Percentiles rank a stretch among this genome's conserved stretches.
phyloP scores from a whole-genome alignment of 2,329 filamentous ascomycete species.

The Neodidymelliopsis sp. region DNA sequence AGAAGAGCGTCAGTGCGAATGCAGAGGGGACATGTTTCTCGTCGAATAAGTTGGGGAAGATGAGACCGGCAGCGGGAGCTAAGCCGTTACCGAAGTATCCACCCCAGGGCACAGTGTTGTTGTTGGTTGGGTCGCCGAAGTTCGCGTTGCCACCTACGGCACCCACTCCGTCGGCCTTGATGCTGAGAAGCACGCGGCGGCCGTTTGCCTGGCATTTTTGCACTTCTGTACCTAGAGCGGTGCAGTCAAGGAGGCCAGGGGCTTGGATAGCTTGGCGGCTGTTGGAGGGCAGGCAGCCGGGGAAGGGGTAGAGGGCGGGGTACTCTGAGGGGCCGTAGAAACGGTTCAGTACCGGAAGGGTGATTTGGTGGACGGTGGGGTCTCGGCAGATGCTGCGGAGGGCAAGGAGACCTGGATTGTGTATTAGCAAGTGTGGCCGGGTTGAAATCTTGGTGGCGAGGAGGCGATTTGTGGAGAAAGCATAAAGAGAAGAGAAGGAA shows the following conservation, averaged over 20 bases:
- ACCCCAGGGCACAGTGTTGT: conserved; percentile 14
- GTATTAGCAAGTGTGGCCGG: too few relatives aligned
- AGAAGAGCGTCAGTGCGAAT: conserved; percentile 35
- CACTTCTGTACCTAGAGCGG: conserved; percentile 45
- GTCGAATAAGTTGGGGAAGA: conserved; percentile 36
- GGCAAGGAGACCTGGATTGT: conserved; percentile 27
- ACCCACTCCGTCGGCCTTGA: conserved; percentile 44
- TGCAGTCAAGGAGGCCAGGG: conserved; percentile 50
- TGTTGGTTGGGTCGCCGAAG: conserved; percentile 24
- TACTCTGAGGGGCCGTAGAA: conserved; percentile 45
- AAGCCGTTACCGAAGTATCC: conserved; percentile 11
- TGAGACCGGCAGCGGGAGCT: background rate
- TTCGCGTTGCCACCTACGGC: conserved; percentile 26
- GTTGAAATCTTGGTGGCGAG: too few relatives aligned
- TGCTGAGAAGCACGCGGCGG: conserved; percentile 51
- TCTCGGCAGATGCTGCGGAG: conserved; percentile 44
- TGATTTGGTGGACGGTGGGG: conserved; percentile 48
- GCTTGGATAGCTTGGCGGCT: conserved; percentile 42
- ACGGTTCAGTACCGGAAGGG: conserved; percentile 43
- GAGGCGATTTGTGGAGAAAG: too few relatives aligned
- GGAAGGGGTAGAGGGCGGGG: conserved; percentile 45
- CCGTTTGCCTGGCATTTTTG: conserved; percentile 48
- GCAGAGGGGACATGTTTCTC: conserved; percentile 21
- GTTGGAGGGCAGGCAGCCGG: conserved; percentile 44
- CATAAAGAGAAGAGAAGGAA: background rate